Evolutionary conservation across 2,329 filamentous ascomycete genomes (phyloP).

Genomic region (Fusarium bulbicola): DNA sequence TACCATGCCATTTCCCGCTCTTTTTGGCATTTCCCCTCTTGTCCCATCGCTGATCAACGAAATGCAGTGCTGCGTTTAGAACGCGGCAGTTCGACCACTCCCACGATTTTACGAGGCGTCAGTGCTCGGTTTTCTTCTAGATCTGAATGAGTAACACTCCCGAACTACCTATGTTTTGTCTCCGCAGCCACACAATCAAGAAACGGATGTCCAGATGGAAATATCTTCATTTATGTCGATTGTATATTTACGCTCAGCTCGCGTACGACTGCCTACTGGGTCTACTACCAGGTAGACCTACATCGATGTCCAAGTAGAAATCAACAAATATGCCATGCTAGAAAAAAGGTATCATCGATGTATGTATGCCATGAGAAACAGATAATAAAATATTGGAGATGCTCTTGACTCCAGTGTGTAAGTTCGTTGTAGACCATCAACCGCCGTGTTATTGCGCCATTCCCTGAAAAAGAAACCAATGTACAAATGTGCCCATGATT

Average conservation of each 20-base stretch:
- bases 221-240: constrained; percentile 23
- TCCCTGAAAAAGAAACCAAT: constrained; percentile 22
- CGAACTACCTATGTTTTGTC: background rate
- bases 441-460: constrained; percentile 39
- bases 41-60: background rate
- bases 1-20: constrained; percentile 18
- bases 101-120: background rate
- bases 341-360: constrained; percentile 39
- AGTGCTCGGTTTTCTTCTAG: background rate
- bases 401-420: constrained; percentile 37
- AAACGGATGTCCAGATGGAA: background rate
- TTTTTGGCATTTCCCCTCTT: background rate
- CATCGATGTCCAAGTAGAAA: constrained; percentile 3
- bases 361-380: constrained; percentile 35
- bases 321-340: constrained; percentile 25
- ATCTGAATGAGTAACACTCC: background rate
- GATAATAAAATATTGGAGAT: constrained; percentile 26
- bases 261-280: background rate
- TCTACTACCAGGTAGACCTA: constrained; percentile 3
- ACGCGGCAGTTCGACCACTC: background rate
- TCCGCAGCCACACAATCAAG: background rate
- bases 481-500: constrained; percentile 27
- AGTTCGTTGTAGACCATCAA: constrained; percentile 31
- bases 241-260: constrained; percentile 10
- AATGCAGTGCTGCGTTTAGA: background rate